phyloP scores from a whole-genome alignment of 441 rosid species.

The Metrosideros polymorpha region DNA sequence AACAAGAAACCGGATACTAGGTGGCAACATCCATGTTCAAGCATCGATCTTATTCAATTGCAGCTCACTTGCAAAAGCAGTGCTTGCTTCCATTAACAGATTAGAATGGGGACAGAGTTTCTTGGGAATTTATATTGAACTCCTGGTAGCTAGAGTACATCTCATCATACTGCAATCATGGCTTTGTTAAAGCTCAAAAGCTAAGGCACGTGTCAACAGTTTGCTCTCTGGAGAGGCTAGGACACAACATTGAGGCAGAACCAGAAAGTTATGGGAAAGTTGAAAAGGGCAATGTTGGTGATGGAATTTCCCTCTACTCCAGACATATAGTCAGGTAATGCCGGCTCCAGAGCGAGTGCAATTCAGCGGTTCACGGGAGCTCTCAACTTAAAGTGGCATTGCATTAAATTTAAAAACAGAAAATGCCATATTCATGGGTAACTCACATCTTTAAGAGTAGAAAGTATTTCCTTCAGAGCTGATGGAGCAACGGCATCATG shows the following conservation, averaged over 20 bases:
- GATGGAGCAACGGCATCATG: slow-evolving; percentile 90
- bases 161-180: not conserved
- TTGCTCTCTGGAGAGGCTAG: not conserved
- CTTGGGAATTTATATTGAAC: not conserved
- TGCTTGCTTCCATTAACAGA: not conserved
- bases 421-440: not conserved
- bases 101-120: not conserved
- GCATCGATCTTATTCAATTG: not conserved
- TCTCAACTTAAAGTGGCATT: not conserved
- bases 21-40: not conserved
- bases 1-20: not conserved
- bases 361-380: not conserved
- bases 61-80: not conserved
- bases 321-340: not conserved
- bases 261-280: not conserved
- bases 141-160: not conserved
- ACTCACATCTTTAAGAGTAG: slow-evolving; percentile 80
- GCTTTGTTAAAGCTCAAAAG: not conserved
- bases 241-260: not conserved
- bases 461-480: slow-evolving; percentile 70
- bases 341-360: not conserved
- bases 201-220: not conserved
- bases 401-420: not conserved
- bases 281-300: not conserved
- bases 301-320: not conserved